A percentile compares a stretch with the other conserved stretches of the same genome.
phyloP scores from a whole-genome alignment of 2,329 filamentous ascomycete species.

The Aspergillus luchuensis region DNA sequence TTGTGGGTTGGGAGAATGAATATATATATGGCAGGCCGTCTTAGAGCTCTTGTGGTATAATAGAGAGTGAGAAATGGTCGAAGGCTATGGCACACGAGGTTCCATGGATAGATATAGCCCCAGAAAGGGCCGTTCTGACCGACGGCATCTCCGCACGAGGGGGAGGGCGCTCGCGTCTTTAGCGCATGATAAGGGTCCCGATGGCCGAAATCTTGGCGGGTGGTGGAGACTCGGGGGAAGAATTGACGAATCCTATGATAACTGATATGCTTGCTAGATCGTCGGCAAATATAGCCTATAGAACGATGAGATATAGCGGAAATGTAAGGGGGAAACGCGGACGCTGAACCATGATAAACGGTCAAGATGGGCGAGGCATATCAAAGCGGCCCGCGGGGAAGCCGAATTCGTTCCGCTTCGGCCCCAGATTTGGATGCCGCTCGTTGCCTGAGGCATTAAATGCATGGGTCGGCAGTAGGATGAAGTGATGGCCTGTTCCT shows the following conservation, averaged over 20 bases:
- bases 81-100: background rate
- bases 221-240: background rate
- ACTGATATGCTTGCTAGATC: background rate
- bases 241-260: background rate
- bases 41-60: background rate
- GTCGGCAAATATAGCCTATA: slow-evolving; percentile 5
- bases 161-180: background rate
- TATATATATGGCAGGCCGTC: background rate
- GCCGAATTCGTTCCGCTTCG: slow-evolving; percentile 6
- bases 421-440: slow-evolving; percentile 12
- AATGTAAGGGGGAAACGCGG: background rate
- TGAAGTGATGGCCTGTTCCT: background rate
- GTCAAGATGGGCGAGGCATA: background rate
- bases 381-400: slow-evolving; percentile 6
- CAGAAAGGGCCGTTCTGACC: background rate
- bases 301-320: background rate
- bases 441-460: background rate
- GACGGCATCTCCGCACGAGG: background rate
- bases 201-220: slow-evolving; percentile 5
- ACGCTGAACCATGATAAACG: background rate
- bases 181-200: background rate
- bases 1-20: background rate
- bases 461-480: background rate
- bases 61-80: background rate
- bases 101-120: background rate